Evolutionary conservation across 192 early-diverging fungal genomes (phyloP).

Genomic region (Pecoramyces ruminantium): DNA sequence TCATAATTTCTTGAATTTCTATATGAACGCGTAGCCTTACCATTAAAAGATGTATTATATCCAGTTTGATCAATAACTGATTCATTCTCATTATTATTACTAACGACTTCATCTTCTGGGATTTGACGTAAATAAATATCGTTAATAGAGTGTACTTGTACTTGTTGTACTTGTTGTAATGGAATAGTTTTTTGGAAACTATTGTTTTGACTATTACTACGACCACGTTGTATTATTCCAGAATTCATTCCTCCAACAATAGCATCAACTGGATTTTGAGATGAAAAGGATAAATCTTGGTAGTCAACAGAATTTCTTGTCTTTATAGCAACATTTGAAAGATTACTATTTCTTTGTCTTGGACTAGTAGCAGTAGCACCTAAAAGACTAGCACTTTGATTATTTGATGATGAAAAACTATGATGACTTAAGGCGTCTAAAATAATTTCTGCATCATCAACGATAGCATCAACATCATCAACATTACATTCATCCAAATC

Average conservation of each 20-base stretch:
- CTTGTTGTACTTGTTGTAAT: no score
- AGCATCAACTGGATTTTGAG: background rate
- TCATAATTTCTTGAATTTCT: background rate
- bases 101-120: background rate
- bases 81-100: background rate
- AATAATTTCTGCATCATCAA: background rate
- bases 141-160: background rate
- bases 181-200: background rate
- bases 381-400: background rate
- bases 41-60: background rate
- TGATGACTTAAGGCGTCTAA: background rate
- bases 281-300: no score
- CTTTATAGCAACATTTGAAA: background rate
- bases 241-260: background rate
- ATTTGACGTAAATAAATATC: background rate
- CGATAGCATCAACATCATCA: background rate
- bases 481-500: background rate
- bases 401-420: background rate
- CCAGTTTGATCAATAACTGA: background rate
- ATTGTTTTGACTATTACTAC: background rate
- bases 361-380: background rate
- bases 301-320: no score
- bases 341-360: background rate
- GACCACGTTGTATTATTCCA: background rate
- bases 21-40: background rate